Evolutionary conservation across 345 rosid species (phyloP).

Genomic region (Adansonia digitata): DNA sequence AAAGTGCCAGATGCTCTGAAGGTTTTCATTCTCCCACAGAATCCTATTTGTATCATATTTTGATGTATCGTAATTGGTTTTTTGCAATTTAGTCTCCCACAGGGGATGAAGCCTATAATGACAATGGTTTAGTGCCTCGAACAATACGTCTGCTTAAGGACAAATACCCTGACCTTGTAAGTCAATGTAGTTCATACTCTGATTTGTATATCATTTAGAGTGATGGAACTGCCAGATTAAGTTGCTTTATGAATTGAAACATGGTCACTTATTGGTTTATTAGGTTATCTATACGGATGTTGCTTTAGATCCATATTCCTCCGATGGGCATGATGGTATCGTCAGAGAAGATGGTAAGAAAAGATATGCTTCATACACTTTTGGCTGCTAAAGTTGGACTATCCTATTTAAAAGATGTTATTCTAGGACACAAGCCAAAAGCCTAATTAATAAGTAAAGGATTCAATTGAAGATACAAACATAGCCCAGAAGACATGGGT

Average conservation of each 20-base stretch:
- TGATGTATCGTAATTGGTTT: slow-evolving; percentile 8
- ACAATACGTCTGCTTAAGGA: slow-evolving; percentile 71
- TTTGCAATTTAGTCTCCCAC: slow-evolving; percentile 49
- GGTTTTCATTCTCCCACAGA: slow-evolving; percentile 38
- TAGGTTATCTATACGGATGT: slow-evolving; percentile 91
- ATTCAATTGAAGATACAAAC: background rate
- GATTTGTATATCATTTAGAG: background rate
- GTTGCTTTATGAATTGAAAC: background rate
- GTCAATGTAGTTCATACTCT: slow-evolving; percentile 12
- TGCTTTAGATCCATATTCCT: slow-evolving; percentile 83
- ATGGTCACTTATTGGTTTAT: slow-evolving; percentile 8
- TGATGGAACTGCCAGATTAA: background rate
- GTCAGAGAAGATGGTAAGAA: slow-evolving; percentile 78
- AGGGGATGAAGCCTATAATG: slow-evolving; percentile 92
- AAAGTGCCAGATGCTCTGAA: slow-evolving; percentile 94
- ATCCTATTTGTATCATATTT: slow-evolving; percentile 3
- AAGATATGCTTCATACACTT: background rate
- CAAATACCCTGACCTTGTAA: slow-evolving; percentile 80
- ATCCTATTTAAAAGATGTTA: background rate
- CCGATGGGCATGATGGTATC: slow-evolving; percentile 92
- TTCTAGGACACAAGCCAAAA: background rate
- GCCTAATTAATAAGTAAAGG: background rate
- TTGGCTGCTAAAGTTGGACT: background rate
- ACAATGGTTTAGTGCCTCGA: slow-evolving; percentile 85
- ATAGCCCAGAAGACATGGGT: background rate